Conservation (phyloP, 768 basidiomycete genomes). For the Boletus patriciae region DNA sequence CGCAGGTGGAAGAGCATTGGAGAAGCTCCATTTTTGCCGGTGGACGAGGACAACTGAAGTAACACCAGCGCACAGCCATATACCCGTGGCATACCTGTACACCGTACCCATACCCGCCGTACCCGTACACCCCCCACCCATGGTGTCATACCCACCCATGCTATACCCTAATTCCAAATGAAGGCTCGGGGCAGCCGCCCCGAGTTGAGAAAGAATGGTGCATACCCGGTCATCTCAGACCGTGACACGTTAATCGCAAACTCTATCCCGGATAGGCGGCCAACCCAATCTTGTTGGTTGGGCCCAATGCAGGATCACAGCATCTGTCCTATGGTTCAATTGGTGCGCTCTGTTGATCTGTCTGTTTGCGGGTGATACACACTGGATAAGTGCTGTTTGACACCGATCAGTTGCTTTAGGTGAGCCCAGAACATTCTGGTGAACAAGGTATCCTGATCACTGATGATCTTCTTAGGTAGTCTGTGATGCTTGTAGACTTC, state of each 20-base stretch:
- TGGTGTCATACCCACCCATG: too few species aligned
- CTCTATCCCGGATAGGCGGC: slow-evolving; percentile 5
- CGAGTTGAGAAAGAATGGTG: slow-evolving; percentile 16
- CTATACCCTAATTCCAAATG: too few species aligned
- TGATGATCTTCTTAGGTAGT: slow-evolving; percentile 13
- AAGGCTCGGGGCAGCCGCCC: slow-evolving; percentile 11
- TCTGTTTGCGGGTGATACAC: background rate
- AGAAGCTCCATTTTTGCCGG: too few species aligned
- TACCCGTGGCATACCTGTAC: too few species aligned
- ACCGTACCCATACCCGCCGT: too few species aligned
- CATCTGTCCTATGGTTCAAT: background rate
- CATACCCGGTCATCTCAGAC: slow-evolving; percentile 21
- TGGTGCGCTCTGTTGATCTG: background rate
- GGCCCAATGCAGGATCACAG: background rate
- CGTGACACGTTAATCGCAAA: slow-evolving; percentile 23
- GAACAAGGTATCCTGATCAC: slow-evolving; percentile 28
- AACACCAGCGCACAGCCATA: too few species aligned
- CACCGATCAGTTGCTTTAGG: background rate
- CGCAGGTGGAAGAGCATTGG: too few species aligned
- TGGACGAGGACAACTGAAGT: too few species aligned
- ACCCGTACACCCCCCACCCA: too few species aligned
- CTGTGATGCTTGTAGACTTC: slow-evolving; percentile 35
- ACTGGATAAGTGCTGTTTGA: background rate
- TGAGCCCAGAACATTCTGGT: slow-evolving; percentile 28
- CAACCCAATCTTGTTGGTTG: slow-evolving; percentile 19